Evolutionary conservation across 2,329 filamentous ascomycete genomes (phyloP).

Genomic region (Gnomoniopsis sp.): DNA sequence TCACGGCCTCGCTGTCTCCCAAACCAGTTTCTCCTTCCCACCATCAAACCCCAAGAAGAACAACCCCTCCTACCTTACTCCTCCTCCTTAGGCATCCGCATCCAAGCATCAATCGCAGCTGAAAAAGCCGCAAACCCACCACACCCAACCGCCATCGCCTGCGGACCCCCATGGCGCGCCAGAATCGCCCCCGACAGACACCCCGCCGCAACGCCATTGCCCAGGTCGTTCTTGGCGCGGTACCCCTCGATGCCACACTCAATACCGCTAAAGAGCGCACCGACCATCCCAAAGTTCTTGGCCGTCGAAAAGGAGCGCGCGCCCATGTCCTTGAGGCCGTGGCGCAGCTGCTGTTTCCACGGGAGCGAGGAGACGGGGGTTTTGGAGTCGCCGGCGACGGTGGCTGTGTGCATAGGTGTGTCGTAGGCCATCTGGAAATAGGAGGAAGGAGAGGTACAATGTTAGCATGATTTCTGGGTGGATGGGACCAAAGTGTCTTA

Average conservation of each 20-base stretch:
- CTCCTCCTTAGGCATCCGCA: slow-evolving; percentile 72
- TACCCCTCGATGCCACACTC: slow-evolving; percentile 95
- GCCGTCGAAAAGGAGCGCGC: slow-evolving; percentile 75
- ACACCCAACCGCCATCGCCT: slow-evolving; percentile 83
- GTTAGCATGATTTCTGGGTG: not conserved
- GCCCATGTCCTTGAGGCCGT: slow-evolving; percentile 95
- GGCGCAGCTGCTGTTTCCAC: slow-evolving; percentile 74
- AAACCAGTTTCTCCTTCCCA: not conserved
- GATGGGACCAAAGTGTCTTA: not conserved
- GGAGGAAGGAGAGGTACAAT: not conserved
- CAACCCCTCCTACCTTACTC: slow-evolving; percentile 26
- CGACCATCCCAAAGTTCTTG: slow-evolving; percentile 93
- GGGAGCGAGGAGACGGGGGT: slow-evolving; percentile 62
- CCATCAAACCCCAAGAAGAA: not conserved
- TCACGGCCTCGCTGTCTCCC: not conserved
- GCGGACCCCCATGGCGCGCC: slow-evolving; percentile 81
- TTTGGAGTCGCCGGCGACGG: slow-evolving; percentile 27
- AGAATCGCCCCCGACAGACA: slow-evolving; percentile 89
- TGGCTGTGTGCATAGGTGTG: slow-evolving; percentile 67
- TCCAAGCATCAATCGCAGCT: slow-evolving; percentile 86
- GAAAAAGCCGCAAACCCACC: slow-evolving; percentile 91
- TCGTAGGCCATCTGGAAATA: slow-evolving; percentile 88
- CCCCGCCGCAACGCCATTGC: slow-evolving; percentile 82
- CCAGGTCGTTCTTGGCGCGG: slow-evolving; percentile 89
- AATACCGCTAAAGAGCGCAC: slow-evolving; percentile 84